A percentile compares a stretch with the other conserved stretches of the same genome.
Conservation (phyloP, 139 green algal genomes). For the Haematococcus lacustris region DNA sequence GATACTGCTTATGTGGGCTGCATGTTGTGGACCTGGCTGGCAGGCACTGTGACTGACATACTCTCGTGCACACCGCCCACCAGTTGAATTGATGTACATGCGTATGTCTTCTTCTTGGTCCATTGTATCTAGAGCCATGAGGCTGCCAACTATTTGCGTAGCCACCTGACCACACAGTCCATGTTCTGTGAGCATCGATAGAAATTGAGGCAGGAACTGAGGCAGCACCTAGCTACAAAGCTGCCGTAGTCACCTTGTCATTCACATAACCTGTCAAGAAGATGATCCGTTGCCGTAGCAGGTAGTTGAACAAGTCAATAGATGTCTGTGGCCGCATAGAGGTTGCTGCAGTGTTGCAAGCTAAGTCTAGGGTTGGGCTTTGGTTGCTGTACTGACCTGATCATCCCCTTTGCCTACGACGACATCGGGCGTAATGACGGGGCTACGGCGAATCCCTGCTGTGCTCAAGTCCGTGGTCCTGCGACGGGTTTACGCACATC, state of each 20-base stretch:
- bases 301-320: constrained; percentile 76
- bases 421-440: constrained; percentile 50
- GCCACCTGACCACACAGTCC: constrained; percentile 39
- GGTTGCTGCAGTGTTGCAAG: too few relatives aligned
- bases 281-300: constrained; percentile 85
- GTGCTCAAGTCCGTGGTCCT: constrained; percentile 36
- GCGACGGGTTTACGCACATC: too few relatives aligned
- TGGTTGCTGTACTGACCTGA: too few relatives aligned
- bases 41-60: too few relatives aligned
- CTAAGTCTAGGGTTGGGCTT: too few relatives aligned
- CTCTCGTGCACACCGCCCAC: constrained; percentile 28
- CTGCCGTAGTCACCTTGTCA: constrained; percentile 47
- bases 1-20: too few relatives aligned
- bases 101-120: constrained; percentile 77
- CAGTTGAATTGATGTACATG: constrained; percentile 90
- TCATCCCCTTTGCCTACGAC: constrained; percentile 36
- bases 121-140: constrained; percentile 81
- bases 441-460: constrained; percentile 37
- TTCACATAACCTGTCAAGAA: constrained; percentile 78
- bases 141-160: constrained; percentile 69
- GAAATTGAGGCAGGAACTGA: neutral
- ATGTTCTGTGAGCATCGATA: neutral
- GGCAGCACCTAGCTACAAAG: neutral
- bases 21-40: too few relatives aligned
- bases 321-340: constrained; percentile 53